phyloP scores from a whole-genome alignment of 768 basidiomycete genomes.

The Leccinum arenicola region DNA sequence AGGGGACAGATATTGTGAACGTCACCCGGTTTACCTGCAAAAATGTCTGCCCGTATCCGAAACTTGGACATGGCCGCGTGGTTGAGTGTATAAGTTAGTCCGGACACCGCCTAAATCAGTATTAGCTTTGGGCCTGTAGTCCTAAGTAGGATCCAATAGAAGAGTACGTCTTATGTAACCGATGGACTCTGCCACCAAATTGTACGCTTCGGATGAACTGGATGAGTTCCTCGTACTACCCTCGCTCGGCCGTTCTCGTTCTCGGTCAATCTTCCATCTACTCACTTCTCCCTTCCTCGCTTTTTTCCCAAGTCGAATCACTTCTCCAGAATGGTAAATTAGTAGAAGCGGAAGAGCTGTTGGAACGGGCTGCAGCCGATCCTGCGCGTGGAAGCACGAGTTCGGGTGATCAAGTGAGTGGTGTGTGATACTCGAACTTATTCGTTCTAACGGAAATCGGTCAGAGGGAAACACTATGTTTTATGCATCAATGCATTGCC shows the following conservation, averaged over 20 bases:
- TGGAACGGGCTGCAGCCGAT: slow-evolving; percentile 50
- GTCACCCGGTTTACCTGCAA: too few relatives aligned
- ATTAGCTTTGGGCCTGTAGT: too few relatives aligned
- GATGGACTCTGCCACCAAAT: too few relatives aligned
- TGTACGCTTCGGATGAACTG: neutral
- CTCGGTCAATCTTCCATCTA: slow-evolving; percentile 58
- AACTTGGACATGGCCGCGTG: too few relatives aligned
- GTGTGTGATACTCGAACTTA: neutral
- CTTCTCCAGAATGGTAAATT: slow-evolving; percentile 63
- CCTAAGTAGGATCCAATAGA: too few relatives aligned
- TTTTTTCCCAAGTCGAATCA: slow-evolving; percentile 72
- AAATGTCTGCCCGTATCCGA: too few relatives aligned
- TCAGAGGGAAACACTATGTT: slow-evolving; percentile 66
- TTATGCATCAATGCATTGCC: slow-evolving; percentile 80
- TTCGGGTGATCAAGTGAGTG: slow-evolving; percentile 10
- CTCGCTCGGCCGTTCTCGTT: slow-evolving; percentile 66
- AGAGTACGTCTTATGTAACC: slow-evolving; percentile 7
- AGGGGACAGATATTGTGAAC: too few relatives aligned
- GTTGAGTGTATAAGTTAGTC: too few relatives aligned
- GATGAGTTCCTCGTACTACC: slow-evolving; percentile 42
- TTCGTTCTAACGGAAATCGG: slow-evolving; percentile 6
- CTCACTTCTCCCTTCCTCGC: slow-evolving; percentile 67
- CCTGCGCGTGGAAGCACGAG: slow-evolving; percentile 9
- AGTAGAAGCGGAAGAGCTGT: slow-evolving; percentile 60
- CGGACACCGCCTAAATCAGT: too few relatives aligned